phyloP scores from a whole-genome alignment of 352 stramenopile genomes.

The Globisporangium yorkense region DNA sequence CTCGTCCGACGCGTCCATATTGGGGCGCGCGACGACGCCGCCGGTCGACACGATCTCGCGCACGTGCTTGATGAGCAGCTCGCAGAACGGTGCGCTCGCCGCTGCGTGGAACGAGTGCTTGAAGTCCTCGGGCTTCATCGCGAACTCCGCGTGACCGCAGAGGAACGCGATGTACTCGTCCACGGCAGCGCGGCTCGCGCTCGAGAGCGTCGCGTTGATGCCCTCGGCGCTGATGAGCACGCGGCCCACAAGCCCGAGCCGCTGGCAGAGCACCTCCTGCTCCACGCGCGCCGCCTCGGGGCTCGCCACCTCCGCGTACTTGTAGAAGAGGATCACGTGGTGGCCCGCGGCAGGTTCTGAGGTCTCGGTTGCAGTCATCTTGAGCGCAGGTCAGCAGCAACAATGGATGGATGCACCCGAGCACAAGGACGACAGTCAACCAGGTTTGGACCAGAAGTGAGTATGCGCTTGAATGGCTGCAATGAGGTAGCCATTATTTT shows the following conservation, averaged over 20 bases:
- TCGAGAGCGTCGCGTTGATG: constrained; percentile 79
- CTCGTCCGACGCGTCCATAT: constrained; percentile 49
- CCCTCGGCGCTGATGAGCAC: constrained; percentile 78
- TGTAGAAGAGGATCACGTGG: constrained; percentile 75
- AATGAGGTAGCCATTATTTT: too few relatives aligned
- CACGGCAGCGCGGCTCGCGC: constrained; percentile 28
- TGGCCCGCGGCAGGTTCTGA: constrained; percentile 3
- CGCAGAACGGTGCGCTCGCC: constrained; percentile 39
- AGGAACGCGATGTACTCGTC: constrained; percentile 66
- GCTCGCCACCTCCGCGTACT: constrained; percentile 47
- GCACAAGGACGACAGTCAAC: too few relatives aligned
- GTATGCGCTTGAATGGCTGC: too few relatives aligned
- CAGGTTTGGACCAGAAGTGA: too few relatives aligned
- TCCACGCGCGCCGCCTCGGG: constrained; percentile 33
- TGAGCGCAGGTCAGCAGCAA: neutral
- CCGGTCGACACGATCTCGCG: constrained; percentile 76
- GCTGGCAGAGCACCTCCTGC: constrained; percentile 46
- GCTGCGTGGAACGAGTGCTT: constrained; percentile 55
- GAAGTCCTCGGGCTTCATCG: constrained; percentile 63
- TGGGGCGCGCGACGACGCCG: constrained; percentile 35
- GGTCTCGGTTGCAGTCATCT: too few relatives aligned
- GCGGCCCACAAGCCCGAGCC: constrained; percentile 54
- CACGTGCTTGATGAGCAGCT: constrained; percentile 68
- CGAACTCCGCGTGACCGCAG: constrained; percentile 39
- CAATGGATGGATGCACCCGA: neutral